phyloP scores from a whole-genome alignment of 139 green algal genomes.

The Tetradesmus lagerheimii region DNA sequence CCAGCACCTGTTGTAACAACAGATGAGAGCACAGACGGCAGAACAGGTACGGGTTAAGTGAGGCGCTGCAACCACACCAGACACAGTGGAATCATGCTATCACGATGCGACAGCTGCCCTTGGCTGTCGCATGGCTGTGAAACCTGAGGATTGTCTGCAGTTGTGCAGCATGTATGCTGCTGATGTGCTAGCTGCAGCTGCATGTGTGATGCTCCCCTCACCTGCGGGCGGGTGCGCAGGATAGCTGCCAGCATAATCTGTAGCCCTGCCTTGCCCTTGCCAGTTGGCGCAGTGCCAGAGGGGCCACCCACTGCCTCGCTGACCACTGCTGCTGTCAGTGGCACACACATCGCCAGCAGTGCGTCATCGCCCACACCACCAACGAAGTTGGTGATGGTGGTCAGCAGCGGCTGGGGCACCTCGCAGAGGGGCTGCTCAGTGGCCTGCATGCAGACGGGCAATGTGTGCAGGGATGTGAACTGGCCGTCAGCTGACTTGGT shows the following conservation, averaged over 20 bases:
- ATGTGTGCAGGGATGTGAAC: not conserved
- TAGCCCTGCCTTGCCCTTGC: slow-evolving; percentile 47
- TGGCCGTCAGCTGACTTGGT: too few species aligned
- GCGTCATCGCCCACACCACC: slow-evolving; percentile 3
- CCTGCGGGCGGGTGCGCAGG: slow-evolving; percentile 49
- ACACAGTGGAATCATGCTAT: too few species aligned
- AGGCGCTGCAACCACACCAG: too few species aligned
- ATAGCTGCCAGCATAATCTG: slow-evolving; percentile 48
- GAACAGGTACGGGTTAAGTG: too few species aligned
- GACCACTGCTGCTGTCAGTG: slow-evolving; percentile 8
- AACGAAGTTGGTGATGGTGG: slow-evolving; percentile 39
- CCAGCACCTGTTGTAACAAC: slow-evolving; percentile 22
- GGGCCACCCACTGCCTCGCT: not conserved
- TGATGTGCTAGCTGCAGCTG: not conserved
- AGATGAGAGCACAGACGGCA: not conserved
- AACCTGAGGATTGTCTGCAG: too few species aligned
- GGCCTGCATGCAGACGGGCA: not conserved
- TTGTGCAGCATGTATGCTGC: too few species aligned
- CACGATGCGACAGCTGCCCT: too few species aligned
- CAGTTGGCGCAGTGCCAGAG: not conserved
- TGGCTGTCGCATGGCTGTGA: too few species aligned
- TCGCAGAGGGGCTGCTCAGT: slow-evolving; percentile 15
- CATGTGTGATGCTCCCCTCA: not conserved
- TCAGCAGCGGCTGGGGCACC: slow-evolving; percentile 28
- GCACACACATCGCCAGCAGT: slow-evolving; percentile 5